A percentile compares a stretch with the other conserved stretches of the same genome.
Conservation (phyloP, 1,284 basidiomycete genomes). For the Mycena sp. region DNA sequence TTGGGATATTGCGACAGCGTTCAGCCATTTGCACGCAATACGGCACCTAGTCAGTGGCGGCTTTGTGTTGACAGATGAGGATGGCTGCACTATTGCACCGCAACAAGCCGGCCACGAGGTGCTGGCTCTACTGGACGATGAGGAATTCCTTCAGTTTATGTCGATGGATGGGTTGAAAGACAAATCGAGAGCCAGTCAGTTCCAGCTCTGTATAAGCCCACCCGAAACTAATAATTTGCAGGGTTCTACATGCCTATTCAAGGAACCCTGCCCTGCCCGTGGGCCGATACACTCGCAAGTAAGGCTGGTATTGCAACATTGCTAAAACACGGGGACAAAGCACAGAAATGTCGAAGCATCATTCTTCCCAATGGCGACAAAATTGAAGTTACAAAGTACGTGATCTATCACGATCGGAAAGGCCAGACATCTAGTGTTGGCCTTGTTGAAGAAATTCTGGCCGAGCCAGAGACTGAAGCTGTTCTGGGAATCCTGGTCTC, state of each 20-base stretch:
- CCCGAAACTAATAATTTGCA: not conserved
- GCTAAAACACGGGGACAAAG: not conserved
- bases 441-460: not conserved
- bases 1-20: conserved; percentile 10
- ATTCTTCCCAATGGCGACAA: conserved; percentile 1
- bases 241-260: not conserved
- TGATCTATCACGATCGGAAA: not conserved
- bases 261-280: not conserved
- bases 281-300: not conserved
- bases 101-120: conserved; percentile 8
- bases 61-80: not conserved
- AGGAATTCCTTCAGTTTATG: conserved; percentile 4
- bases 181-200: not conserved
- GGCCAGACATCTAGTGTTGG: not conserved
- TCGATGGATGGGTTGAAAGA: not conserved
- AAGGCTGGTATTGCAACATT: not conserved
- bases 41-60: conserved; percentile 17
- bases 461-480: not conserved
- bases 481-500: not conserved
- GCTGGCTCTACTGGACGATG: not conserved
- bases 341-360: conserved; percentile 1
- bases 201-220: too few species aligned
- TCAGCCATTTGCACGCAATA: conserved; percentile 19
- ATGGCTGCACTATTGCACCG: not conserved
- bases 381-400: not conserved